phyloP scores from a whole-genome alignment of 2,329 filamentous ascomycete genomes.

The Clonostachys solani region DNA sequence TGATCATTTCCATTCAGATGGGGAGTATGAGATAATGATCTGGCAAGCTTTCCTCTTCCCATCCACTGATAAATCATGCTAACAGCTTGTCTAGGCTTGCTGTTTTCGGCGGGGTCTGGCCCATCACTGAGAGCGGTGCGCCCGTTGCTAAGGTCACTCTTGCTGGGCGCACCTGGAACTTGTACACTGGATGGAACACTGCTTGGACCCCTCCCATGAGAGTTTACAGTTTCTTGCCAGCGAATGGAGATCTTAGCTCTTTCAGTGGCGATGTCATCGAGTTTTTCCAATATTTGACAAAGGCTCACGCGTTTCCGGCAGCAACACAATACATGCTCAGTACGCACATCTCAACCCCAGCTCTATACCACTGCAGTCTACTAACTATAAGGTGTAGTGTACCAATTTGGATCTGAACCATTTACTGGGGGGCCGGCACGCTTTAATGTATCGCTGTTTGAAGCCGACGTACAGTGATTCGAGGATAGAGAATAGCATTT shows the following conservation, averaged over 20 bases:
- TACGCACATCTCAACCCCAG: conserved; percentile 1
- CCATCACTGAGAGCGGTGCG: conserved; percentile 31
- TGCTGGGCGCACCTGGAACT: conserved; percentile 44
- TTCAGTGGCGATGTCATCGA: conserved; percentile 49
- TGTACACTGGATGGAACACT: conserved; percentile 55
- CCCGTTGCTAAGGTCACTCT: conserved; percentile 40
- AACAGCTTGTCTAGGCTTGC: conserved; percentile 34
- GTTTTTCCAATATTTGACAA: conserved; percentile 47
- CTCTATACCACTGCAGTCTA: background rate
- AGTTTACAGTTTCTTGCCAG: conserved; percentile 48
- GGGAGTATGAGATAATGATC: conserved; percentile 60
- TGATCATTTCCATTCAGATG: conserved; percentile 22
- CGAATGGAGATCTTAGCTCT: conserved; percentile 22
- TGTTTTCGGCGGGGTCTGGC: conserved; percentile 51
- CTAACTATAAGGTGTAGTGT: conserved; percentile 6
- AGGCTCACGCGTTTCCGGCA: conserved; percentile 31
- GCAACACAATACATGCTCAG: conserved; percentile 15
- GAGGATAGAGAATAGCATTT: no score
- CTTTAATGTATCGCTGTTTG: conserved; percentile 11
- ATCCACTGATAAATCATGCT: background rate
- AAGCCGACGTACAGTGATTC: conserved; percentile 9
- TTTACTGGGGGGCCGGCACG: conserved; percentile 14
- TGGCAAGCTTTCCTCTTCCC: conserved; percentile 32
- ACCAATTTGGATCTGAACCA: conserved; percentile 14
- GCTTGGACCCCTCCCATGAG: conserved; percentile 49